phyloP scores from a whole-genome alignment of 2,329 filamentous ascomycete species.

The Calonectria leucothoes region DNA sequence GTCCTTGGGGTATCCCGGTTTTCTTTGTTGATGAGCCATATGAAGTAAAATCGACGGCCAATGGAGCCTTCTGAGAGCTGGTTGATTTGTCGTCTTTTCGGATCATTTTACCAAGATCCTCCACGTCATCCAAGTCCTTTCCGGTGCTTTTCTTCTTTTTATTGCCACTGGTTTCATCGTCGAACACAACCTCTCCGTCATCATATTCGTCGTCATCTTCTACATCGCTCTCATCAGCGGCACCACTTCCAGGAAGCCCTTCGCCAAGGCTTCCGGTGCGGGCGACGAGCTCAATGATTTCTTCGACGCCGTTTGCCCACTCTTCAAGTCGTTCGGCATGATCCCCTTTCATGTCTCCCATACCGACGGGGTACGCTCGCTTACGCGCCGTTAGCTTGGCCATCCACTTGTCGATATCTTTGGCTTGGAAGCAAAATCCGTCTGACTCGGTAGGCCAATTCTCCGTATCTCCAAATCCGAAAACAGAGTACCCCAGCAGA shows the following conservation, averaged over 20 bases:
- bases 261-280: slow-evolving; percentile 70
- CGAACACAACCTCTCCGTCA: slow-evolving; percentile 62
- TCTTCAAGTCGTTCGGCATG: slow-evolving; percentile 75
- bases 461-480: slow-evolving; percentile 91
- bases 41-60: slow-evolving; percentile 90
- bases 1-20: slow-evolving; percentile 53
- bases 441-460: slow-evolving; percentile 92
- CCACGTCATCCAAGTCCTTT: slow-evolving; percentile 77
- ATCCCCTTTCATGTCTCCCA: slow-evolving; percentile 87
- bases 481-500: slow-evolving; percentile 89
- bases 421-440: slow-evolving; percentile 93
- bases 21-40: slow-evolving; percentile 66
- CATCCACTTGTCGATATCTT: slow-evolving; percentile 94
- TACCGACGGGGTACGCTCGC: slow-evolving; percentile 87
- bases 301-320: slow-evolving; percentile 81
- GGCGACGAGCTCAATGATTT: slow-evolving; percentile 74
- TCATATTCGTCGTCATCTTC: slow-evolving; percentile 72
- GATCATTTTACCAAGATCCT: slow-evolving; percentile 81
- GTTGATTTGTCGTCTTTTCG: slow-evolving; percentile 53
- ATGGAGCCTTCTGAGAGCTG: slow-evolving; percentile 54
- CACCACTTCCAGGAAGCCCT: slow-evolving; percentile 82
- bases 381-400: slow-evolving; percentile 91
- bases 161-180: slow-evolving; percentile 51
- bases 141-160: slow-evolving; percentile 53
- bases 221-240: slow-evolving; percentile 85